Percentiles rank a stretch among this genome's conserved stretches.
Evolutionary conservation across 2,329 filamentous ascomycete species (phyloP).

Genomic region (Hypoxylon sp.): DNA sequence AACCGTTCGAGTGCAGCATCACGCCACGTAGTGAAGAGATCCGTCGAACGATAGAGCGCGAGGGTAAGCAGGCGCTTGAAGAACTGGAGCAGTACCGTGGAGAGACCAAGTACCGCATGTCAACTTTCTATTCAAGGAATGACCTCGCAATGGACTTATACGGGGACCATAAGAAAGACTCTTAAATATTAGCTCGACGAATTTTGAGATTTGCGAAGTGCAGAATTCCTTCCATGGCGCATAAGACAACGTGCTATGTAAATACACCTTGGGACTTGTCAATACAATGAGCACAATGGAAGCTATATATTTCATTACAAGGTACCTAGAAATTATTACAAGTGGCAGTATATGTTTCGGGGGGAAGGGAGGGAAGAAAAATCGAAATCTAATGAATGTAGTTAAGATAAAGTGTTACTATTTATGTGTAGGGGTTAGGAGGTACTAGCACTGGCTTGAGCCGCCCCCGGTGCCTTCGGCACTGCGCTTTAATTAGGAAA

Average conservation of each 20-base stretch:
- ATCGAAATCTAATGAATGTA: no score
- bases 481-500: no score
- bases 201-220: background rate
- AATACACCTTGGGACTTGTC: no score
- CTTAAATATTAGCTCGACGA: background rate
- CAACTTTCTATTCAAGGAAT: slow-evolving; percentile 61
- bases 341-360: no score
- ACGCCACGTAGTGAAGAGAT: slow-evolving; percentile 64
- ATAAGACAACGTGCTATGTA: no score
- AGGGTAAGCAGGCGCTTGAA: slow-evolving; percentile 65
- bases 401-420: no score
- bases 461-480: no score
- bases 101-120: slow-evolving; percentile 70
- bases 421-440: no score
- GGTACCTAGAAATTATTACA: no score
- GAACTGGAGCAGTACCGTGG: slow-evolving; percentile 67
- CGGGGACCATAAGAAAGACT: slow-evolving; percentile 43
- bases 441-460: background rate
- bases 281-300: no score
- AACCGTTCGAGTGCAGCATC: slow-evolving; percentile 67
- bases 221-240: background rate
- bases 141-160: slow-evolving; percentile 53
- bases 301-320: no score
- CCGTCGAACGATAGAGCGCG: slow-evolving; percentile 62
- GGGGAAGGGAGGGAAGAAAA: no score